Percentiles rank a stretch among this genome's conserved stretches.
Evolutionary conservation across 345 rosid genomes (phyloP).

Genomic region (Salix brachista): DNA sequence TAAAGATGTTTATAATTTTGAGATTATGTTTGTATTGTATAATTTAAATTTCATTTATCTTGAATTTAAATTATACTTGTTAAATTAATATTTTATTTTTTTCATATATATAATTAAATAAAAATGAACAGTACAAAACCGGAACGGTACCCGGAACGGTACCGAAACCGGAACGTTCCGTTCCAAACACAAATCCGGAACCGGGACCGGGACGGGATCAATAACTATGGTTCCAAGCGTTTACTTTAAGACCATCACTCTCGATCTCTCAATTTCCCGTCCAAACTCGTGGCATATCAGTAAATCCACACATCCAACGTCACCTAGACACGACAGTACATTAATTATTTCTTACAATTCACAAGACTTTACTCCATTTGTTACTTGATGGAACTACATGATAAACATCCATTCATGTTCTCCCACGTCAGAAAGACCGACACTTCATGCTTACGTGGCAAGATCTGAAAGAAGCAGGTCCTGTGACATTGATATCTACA

Average conservation of each 20-base stretch:
- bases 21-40: too few relatives aligned
- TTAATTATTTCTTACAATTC: not conserved
- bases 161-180: too few relatives aligned
- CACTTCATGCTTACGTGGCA: not conserved
- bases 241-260: not conserved
- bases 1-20: too few relatives aligned
- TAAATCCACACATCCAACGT: not conserved
- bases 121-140: too few relatives aligned
- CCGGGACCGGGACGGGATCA: too few relatives aligned
- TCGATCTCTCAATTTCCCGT: not conserved
- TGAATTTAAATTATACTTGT: too few relatives aligned
- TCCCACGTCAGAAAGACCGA: not conserved
- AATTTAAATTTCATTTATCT: too few relatives aligned
- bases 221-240: too few relatives aligned
- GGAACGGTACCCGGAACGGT: too few relatives aligned
- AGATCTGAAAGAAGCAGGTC: not conserved
- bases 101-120: too few relatives aligned
- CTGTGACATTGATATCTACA: not conserved
- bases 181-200: too few relatives aligned
- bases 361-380: not conserved
- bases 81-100: too few relatives aligned
- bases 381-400: not conserved
- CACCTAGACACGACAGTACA: not conserved
- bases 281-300: not conserved
- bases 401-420: not conserved